Conservation (phyloP, 306 rosid species). For the apple (Malus domestica) region ASM211411v1 NC_041803.1:3256001-3256500, state of each 20-base stretch:
- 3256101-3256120: slow-evolving; percentile 43
- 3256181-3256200: neutral
- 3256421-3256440: too few species aligned
- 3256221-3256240: neutral
- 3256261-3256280: neutral
- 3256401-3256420: too few species aligned
- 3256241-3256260: neutral
- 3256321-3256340: neutral
- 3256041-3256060: slow-evolving; percentile 89
- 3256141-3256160: neutral
- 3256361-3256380: neutral
- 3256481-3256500: neutral
- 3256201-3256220: neutral
- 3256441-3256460: too few species aligned
- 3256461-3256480: too few species aligned
- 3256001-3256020: slow-evolving; percentile 69
- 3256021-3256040: slow-evolving; percentile 77
- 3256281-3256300: neutral
- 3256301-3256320: neutral
- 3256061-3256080: slow-evolving; percentile 78
- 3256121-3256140: neutral
- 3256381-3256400: neutral
- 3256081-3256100: slow-evolving; percentile 78
- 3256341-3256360: neutral
- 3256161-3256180: neutral